Base-by-base conservation (phyloP, 2,329 filamentous ascomycete genomes). In the Sordariomycetes sp. region DNA sequence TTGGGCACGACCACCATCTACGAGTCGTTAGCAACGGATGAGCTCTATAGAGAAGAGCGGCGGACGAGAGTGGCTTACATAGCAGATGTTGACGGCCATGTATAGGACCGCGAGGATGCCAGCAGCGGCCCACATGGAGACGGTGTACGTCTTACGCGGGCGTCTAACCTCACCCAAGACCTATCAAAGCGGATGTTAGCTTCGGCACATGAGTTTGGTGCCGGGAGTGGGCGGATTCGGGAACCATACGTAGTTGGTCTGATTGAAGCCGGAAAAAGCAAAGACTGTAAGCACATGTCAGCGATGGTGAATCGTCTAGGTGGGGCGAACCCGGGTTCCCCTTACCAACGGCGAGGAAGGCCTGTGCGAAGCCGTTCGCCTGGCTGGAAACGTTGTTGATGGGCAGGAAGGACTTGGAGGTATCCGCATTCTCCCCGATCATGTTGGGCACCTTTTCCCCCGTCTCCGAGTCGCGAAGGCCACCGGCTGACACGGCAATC, bases 1-100 rank as follows among this genome's bases (percentile, higher is more conserved):
- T 59, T 62, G 5, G 69, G 68, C 1, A 72, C 66, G 16, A 69
- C 65, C 55, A 74, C 67, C 67, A 81, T 75, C 69, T 78, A 64
- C 62, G 24, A 67, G 61, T 65, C 66, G 59, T 1, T 52, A 66
- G 65, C 18, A 22, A 48, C 6, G 16, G 65, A 64, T 6, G 72
- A 14, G 46, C 8, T 32, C 4, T 2, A 14, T 10, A 14, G 16
- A 11, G 14, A n/a, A 1, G 8, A 5, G 3, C 20, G 53, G 25
- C 20, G 37, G 58, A 28, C 16, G 22, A 22, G 40, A 11, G 43
- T 18, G 1, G 64, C 66, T 66, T 58, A 67, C 71, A 58, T 73
- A 74, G 59, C 67, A 68, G 12, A 74, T 66, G 40, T 71, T 74
- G 7, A 72, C 68, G 3, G 69, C 65, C 61, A 72, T 66, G 40